A percentile compares a stretch with the other conserved stretches of the same genome.
These are phyloP conservation scores for Candida maesae DNA, from an alignment of 805 yeast genomes.

Conservation along the genomic window DNA sequence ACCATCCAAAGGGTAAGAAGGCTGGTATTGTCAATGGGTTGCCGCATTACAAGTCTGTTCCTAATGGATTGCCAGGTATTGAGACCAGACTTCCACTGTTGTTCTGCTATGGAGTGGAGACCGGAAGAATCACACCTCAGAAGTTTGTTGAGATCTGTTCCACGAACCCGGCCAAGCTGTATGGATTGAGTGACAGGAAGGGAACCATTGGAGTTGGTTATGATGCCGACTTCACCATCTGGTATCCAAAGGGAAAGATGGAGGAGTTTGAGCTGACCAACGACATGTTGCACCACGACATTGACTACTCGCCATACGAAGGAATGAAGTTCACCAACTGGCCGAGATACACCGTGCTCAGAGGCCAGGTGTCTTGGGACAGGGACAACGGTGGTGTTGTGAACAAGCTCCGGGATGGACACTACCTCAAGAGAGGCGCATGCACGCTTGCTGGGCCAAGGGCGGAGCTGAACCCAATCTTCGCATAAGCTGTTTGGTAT, in stretches of 20 bases:
- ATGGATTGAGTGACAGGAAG: constrained; percentile 39
- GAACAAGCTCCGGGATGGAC: constrained; percentile 22
- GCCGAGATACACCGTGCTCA: constrained; percentile 42
- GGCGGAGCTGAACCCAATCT: constrained; percentile 22
- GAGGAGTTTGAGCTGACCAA: constrained; percentile 27
- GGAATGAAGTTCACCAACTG: constrained; percentile 40
- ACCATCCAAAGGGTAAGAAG: constrained; percentile 40
- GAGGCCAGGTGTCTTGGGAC: constrained; percentile 35
- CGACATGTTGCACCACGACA: constrained; percentile 32
- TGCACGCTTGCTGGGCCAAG: constrained; percentile 23
- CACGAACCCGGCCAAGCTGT: constrained; percentile 43
- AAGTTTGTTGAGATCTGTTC: constrained; percentile 42
- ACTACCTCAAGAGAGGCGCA: constrained; percentile 27
- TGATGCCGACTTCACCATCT: constrained; percentile 46
- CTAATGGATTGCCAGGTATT: constrained; percentile 48
- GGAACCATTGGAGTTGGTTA: constrained; percentile 43
- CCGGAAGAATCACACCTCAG: constrained; percentile 37
- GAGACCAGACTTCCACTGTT: constrained; percentile 44
- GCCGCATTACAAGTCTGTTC: constrained; percentile 41
- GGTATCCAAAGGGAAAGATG: constrained; percentile 40
- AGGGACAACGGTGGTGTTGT: constrained; percentile 24
- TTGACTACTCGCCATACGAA: constrained; percentile 39
- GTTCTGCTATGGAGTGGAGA: constrained; percentile 41
- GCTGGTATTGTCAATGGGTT: constrained; percentile 37
- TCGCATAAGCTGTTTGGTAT: constrained; percentile 1